Evolutionary conservation across 371 early-diverging fungal species (phyloP), one percentile per base, ranked within the genome.

Genomic region (Rhizopus sp.): DNA sequence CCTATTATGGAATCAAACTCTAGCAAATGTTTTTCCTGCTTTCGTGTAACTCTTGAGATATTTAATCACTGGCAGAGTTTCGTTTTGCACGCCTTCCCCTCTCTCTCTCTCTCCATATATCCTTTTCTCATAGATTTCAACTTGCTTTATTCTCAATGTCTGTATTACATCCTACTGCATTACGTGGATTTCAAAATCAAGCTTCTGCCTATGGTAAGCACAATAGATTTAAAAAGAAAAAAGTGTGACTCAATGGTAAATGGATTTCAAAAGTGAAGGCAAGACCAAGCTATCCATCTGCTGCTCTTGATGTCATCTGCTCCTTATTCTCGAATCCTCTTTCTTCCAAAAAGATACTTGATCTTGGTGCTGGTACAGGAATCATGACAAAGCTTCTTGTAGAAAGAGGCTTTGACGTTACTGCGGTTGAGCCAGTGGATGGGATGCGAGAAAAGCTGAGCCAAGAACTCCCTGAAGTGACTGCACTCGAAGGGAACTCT

Each of bases 321-420:
- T 41, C 13, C 23, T 15, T 60, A 16, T 35, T 47, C 7, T 7
- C 49, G 4, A 30, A 52, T n/a, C 7, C 58, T 15, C 33, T 57
- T 3, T 23, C 66, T 4, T 51, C 65, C 15, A 56, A 55, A 2
- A 57, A 69, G 1, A 52, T 75, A 0, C 31, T 73, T 5, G 80
- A 80, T 31, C 44, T 80, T n/a, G 80, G 69, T 4, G 77, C 80
- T 7, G 80, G 80, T 4, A 76, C 80, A 0, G 80, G 80, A 9
- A 77, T 72, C 29, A 70, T 80, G 68, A 76, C 77, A 1, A 46
- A 62, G 17, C 55, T 75, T 0, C 57, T 80, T 4, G 63, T 59
- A 0, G 47, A 59, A 8, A 23, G 39, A 3, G 69, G 73, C 0
- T 68, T 61, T 31, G 34, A 59, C 1, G 57, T 80, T 0, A 70